Conservation (phyloP, 305 asterid species). For the Solanum chacoense region DNA sequence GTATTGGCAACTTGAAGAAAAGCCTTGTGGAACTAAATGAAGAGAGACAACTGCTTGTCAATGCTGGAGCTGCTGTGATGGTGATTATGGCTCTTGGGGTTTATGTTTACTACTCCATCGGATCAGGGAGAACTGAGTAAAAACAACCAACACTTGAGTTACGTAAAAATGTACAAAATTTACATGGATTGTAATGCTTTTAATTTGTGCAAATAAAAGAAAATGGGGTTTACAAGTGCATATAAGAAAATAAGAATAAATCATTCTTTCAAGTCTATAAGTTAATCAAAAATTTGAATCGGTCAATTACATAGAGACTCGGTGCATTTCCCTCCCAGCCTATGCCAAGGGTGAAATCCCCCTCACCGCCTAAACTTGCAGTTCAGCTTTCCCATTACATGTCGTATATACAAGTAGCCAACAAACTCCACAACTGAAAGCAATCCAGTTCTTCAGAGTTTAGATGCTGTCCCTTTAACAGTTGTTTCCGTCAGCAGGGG, state of each 20-base stretch:
- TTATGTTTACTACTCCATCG: conserved; percentile 24
- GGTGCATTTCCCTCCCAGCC: not conserved
- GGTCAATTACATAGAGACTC: not conserved
- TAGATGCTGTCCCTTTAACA: not conserved
- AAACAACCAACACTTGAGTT: not conserved
- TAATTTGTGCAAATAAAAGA: not conserved
- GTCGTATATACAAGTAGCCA: not conserved
- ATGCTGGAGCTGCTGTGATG: conserved; percentile 55
- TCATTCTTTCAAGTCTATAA: not conserved
- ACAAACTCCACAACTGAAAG: not conserved
- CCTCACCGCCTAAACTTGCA: not conserved
- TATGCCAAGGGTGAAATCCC: not conserved
- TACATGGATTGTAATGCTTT: not conserved
- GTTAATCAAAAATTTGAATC: not conserved
- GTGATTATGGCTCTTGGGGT: conserved; percentile 62
- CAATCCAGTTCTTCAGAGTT: not conserved
- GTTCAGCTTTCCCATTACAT: not conserved
- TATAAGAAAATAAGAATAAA: not conserved
- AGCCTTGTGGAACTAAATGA: conserved; percentile 37
- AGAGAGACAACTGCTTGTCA: conserved; percentile 57
- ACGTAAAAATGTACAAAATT: not conserved
- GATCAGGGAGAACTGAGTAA: not conserved
- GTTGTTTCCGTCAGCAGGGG: not conserved
- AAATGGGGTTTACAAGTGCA: not conserved
- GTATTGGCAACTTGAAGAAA: conserved; percentile 26